Evolutionary conservation across 148 eudicot species (phyloP).

Genomic region (Vaccinium darrowii): DNA sequence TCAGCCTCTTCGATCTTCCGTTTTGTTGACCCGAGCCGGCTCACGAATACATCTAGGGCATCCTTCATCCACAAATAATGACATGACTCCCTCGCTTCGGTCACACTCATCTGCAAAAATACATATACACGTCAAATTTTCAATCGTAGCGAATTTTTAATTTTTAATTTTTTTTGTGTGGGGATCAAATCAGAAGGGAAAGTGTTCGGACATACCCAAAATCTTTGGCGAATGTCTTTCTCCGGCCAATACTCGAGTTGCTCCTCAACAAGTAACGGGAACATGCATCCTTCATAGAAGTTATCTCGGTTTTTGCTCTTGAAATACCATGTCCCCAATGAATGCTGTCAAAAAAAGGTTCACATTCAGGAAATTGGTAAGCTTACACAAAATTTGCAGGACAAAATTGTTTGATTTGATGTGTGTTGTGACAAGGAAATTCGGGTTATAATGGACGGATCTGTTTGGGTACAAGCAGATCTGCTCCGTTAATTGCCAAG

Average conservation of each 20-base stretch:
- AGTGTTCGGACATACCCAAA: constrained; percentile 42
- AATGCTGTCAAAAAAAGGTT: background rate
- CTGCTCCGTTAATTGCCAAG: fast-evolving
- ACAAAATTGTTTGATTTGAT: background rate
- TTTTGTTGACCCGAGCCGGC: constrained; percentile 13
- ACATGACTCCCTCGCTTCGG: constrained; percentile 43
- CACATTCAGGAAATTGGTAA: background rate
- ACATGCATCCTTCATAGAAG: constrained; percentile 49
- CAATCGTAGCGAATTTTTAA: background rate
- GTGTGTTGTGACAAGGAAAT: background rate
- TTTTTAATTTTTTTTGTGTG: background rate
- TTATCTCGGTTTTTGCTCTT: constrained; percentile 47
- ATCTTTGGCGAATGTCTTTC: constrained; percentile 39
- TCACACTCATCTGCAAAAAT: constrained; percentile 35
- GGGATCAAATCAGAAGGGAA: background rate
- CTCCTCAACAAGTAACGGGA: constrained; percentile 52
- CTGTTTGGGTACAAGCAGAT: no score
- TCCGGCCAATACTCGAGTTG: constrained; percentile 65
- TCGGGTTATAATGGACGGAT: background rate
- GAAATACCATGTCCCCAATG: constrained; percentile 48
- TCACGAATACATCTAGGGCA: constrained; percentile 41
- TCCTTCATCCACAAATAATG: constrained; percentile 54
- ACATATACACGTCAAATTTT: background rate
- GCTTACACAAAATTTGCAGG: background rate
- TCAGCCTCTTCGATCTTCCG: background rate